Evolutionary conservation across 1,284 basidiomycete species (phyloP).

Genomic region (Athelia psychrophila): DNA sequence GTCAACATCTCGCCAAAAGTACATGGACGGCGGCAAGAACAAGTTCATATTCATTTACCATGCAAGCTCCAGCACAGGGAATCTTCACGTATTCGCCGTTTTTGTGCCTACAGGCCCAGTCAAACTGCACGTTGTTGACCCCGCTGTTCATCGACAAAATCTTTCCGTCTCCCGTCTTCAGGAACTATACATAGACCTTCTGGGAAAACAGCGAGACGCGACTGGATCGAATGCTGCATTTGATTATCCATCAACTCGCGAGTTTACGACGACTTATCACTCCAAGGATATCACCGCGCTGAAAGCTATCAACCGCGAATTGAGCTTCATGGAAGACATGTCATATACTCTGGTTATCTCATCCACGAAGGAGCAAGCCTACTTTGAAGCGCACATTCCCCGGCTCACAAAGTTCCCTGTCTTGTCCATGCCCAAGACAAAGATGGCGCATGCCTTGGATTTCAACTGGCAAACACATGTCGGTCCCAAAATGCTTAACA

Average conservation of each 20-base stretch:
- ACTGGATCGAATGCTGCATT: constrained; percentile 48
- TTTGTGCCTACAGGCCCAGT: constrained; percentile 77
- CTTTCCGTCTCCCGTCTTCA: constrained; percentile 69
- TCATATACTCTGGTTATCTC: constrained; percentile 80
- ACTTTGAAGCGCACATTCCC: constrained; percentile 78
- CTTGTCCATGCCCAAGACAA: constrained; percentile 80
- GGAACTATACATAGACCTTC: constrained; percentile 66
- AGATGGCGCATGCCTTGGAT: constrained; percentile 70
- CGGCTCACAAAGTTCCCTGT: constrained; percentile 87
- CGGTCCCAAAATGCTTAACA: constrained; percentile 77
- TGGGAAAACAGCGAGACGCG: constrained; percentile 43
- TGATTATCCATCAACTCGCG: constrained; percentile 68
- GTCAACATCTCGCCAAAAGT: constrained; percentile 61
- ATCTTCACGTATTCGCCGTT: constrained; percentile 88
- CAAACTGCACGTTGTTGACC: constrained; percentile 89
- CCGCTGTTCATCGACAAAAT: constrained; percentile 75
- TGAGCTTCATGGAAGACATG: constrained; percentile 71
- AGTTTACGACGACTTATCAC: constrained; percentile 79
- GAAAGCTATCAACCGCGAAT: constrained; percentile 87
- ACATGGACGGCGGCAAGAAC: constrained; percentile 74
- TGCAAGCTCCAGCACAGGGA: constrained; percentile 67
- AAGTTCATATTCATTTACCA: constrained; percentile 95
- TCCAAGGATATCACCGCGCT: constrained; percentile 78
- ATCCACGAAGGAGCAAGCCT: constrained; percentile 80
- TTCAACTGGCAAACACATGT: constrained; percentile 79